These are phyloP conservation scores for Nepenthes alata DNA, from an alignment of 179 eudicot species.

Conservation along the genomic window DNA sequence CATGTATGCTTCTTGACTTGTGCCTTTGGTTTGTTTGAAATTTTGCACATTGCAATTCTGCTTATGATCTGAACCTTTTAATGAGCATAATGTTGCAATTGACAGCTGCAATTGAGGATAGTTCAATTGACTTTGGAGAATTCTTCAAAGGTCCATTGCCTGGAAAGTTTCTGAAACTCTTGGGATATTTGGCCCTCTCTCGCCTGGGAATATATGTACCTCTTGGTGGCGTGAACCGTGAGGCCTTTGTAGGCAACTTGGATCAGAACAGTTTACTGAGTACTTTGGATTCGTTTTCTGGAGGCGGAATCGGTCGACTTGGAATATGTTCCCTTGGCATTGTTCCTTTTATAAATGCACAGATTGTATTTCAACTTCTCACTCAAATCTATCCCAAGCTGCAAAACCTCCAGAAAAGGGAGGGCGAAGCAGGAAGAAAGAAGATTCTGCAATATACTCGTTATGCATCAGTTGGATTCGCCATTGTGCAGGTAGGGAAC, in stretches of 20 bases:
- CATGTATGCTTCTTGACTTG: constrained; percentile 40
- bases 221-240: constrained; percentile 95
- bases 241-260: constrained; percentile 83
- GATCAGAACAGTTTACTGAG: constrained; percentile 82
- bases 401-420: constrained; percentile 94
- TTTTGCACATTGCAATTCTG: constrained; percentile 1
- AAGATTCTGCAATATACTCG: constrained; percentile 90
- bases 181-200: constrained; percentile 79
- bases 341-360: constrained; percentile 94
- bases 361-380: constrained; percentile 94
- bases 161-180: constrained; percentile 80
- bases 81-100: constrained; percentile 33
- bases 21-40: not conserved
- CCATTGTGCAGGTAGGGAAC: constrained; percentile 73
- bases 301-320: constrained; percentile 97
- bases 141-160: constrained; percentile 99
- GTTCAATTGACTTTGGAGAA: constrained; percentile 90
- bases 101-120: constrained; percentile 97
- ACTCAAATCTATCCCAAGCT: constrained; percentile 89
- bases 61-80: constrained; percentile 20
- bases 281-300: constrained; percentile 94
- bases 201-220: constrained; percentile 94
- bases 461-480: constrained; percentile 97
- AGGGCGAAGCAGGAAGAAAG: constrained; percentile 98
- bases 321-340: constrained; percentile 98